A percentile compares a stretch with the other conserved stretches of the same genome.
Evolutionary conservation across 164 flowering plant species (phyloP).

Genomic region (Tetracentron sinense): DNA sequence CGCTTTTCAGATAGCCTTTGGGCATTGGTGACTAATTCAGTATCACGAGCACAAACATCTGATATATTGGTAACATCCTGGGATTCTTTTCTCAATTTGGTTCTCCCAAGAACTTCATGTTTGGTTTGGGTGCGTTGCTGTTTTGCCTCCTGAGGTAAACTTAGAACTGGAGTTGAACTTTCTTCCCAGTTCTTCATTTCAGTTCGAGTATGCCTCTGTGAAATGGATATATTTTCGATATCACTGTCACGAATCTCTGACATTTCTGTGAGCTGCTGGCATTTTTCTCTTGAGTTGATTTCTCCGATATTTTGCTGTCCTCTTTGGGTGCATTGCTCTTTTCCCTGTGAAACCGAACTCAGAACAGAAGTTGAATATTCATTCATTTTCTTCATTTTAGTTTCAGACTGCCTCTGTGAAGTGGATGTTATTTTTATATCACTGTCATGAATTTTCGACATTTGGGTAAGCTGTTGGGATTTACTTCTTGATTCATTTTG

Average conservation of each 20-base stretch:
- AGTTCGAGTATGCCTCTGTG: constrained; percentile 19
- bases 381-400: constrained; percentile 30
- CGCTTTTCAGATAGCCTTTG: constrained; percentile 25
- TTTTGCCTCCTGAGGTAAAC: constrained; percentile 17
- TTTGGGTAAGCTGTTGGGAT: constrained; percentile 21
- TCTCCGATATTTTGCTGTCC: constrained; percentile 13
- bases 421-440: constrained; percentile 25
- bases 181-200: constrained; percentile 22
- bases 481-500: constrained; percentile 19
- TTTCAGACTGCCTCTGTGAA: constrained; percentile 28
- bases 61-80: constrained; percentile 24
- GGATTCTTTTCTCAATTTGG: constrained; percentile 23
- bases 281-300: constrained; percentile 17
- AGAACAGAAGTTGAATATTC: constrained; percentile 18
- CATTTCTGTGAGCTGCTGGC: constrained; percentile 20
- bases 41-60: constrained; percentile 19
- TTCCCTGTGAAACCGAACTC: constrained; percentile 23
- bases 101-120: constrained; percentile 11
- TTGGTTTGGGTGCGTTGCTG: constrained; percentile 12
- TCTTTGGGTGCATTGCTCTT: constrained; percentile 22
- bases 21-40: constrained; percentile 10
- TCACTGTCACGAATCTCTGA: constrained; percentile 16
- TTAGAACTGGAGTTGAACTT: constrained; percentile 12
- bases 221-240: constrained; percentile 13
- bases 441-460: constrained; percentile 22